These are phyloP conservation scores for Paxillus rubicundulus DNA, from an alignment of 768 basidiomycete genomes.

Conservation along the genomic window DNA sequence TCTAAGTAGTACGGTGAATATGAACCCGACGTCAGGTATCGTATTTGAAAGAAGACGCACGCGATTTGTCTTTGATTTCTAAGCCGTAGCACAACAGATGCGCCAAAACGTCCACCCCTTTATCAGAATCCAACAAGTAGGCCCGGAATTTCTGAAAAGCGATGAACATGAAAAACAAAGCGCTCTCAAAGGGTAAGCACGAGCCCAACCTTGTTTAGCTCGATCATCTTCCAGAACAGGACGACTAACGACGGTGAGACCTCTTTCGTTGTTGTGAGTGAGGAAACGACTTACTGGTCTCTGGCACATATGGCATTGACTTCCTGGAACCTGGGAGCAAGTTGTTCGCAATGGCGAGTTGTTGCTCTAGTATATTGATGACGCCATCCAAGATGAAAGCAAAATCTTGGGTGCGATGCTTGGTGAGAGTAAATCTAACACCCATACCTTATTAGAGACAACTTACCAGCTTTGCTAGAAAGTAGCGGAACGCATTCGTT, in stretches of 20 bases:
- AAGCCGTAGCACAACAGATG: slow-evolving; percentile 79
- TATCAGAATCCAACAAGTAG: slow-evolving; percentile 80
- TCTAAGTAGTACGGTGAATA: slow-evolving; percentile 45
- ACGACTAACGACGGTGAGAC: slow-evolving; percentile 49
- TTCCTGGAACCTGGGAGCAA: slow-evolving; percentile 84
- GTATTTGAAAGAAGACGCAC: slow-evolving; percentile 42
- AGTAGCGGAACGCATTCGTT: slow-evolving; percentile 90
- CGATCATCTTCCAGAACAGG: slow-evolving; percentile 88
- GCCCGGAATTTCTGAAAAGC: slow-evolving; percentile 80
- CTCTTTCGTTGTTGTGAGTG: background rate
- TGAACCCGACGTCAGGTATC: slow-evolving; percentile 1
- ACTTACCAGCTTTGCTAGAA: slow-evolving; percentile 79
- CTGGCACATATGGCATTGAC: slow-evolving; percentile 77
- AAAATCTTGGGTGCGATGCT: slow-evolving; percentile 93
- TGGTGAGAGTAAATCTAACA: slow-evolving; percentile 10
- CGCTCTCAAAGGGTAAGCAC: background rate
- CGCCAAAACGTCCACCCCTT: slow-evolving; percentile 70
- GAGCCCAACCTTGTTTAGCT: slow-evolving; percentile 78
- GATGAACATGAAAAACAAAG: background rate
- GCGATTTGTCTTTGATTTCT: slow-evolving; percentile 91
- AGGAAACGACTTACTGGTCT: slow-evolving; percentile 60
- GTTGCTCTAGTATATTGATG: slow-evolving; percentile 64
- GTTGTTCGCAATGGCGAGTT: slow-evolving; percentile 69
- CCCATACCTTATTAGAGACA: background rate
- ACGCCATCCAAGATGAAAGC: slow-evolving; percentile 79